Percentiles rank a stretch among this genome's conserved stretches.
phyloP scores from a whole-genome alignment of 164 flowering plant species.

The Houttuynia cordata region DNA sequence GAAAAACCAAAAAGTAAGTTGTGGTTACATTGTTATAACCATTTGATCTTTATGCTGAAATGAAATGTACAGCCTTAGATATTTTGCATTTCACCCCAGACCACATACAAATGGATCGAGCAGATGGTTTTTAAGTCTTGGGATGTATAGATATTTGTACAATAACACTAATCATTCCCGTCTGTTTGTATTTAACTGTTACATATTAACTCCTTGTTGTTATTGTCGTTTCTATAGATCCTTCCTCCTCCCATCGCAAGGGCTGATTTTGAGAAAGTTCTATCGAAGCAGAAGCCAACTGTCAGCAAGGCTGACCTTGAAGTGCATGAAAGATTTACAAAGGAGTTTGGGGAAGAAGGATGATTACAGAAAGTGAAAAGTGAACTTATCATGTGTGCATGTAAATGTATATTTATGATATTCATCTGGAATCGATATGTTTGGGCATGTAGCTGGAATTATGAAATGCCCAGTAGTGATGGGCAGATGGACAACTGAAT shows the following conservation, averaged over 20 bases:
- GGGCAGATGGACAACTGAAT: too few species aligned
- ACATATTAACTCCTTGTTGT: neutral
- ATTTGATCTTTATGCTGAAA: too few species aligned
- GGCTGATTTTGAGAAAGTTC: conserved; percentile 88
- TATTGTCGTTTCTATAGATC: conserved; percentile 29
- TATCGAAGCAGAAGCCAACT: conserved; percentile 91
- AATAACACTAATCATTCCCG: neutral
- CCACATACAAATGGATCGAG: too few species aligned
- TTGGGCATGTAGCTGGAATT: neutral
- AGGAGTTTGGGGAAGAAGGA: conserved; percentile 98
- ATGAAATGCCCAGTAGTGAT: too few species aligned
- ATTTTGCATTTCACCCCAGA: too few species aligned
- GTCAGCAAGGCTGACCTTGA: conserved; percentile 93
- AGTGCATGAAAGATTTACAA: conserved; percentile 89
- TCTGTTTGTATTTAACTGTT: too few species aligned
- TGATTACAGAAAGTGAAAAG: conserved; percentile 13
- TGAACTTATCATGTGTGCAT: neutral
- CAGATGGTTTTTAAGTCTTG: too few species aligned
- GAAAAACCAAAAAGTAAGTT: too few species aligned
- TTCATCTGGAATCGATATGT: neutral
- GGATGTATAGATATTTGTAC: neutral
- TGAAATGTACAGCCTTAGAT: too few species aligned
- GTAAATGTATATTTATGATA: conserved; percentile 6
- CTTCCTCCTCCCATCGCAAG: conserved; percentile 80
- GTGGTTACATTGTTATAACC: too few species aligned